These are phyloP conservation scores for Exophiala spinifera DNA, from an alignment of 2,329 filamentous ascomycete genomes.

Conservation along the genomic window DNA sequence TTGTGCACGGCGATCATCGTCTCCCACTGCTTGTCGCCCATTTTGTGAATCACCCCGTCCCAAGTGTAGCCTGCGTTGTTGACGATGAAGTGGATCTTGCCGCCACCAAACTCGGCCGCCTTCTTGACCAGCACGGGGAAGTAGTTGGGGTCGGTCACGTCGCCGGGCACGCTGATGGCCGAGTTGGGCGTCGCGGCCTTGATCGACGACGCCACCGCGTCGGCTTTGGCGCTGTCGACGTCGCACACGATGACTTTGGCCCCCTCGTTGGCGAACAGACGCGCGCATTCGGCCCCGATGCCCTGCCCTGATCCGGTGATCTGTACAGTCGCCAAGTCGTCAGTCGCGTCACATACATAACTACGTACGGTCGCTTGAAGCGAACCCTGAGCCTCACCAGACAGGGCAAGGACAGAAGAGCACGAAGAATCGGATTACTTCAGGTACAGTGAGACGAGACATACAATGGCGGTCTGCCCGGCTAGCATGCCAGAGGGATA, in stretches of 20 bases:
- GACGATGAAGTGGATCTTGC: conserved; percentile 87
- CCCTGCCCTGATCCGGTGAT: conserved; percentile 84
- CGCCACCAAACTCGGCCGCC: conserved; percentile 74
- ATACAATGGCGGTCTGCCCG: conserved; percentile 71
- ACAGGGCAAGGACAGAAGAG: background rate
- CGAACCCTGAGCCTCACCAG: too few species aligned
- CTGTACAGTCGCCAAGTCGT: background rate
- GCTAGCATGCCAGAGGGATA: conserved; percentile 75
- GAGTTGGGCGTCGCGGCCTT: conserved; percentile 57
- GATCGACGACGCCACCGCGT: conserved; percentile 66
- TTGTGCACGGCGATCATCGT: conserved; percentile 80
- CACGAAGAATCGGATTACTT: background rate
- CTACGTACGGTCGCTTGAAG: too few species aligned
- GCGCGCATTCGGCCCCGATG: conserved; percentile 80
- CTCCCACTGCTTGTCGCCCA: conserved; percentile 47
- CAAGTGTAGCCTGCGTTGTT: conserved; percentile 92
- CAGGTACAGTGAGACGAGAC: background rate
- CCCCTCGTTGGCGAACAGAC: conserved; percentile 81
- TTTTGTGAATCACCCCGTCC: conserved; percentile 88
- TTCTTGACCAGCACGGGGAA: conserved; percentile 68
- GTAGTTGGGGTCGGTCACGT: conserved; percentile 70
- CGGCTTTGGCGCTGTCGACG: conserved; percentile 73
- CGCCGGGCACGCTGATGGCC: conserved; percentile 71
- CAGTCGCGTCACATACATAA: background rate
- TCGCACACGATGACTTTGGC: conserved; percentile 81